Evolutionary conservation across 495 filamentous ascomycete genomes (phyloP).

Genomic region (Halenospora varia): DNA sequence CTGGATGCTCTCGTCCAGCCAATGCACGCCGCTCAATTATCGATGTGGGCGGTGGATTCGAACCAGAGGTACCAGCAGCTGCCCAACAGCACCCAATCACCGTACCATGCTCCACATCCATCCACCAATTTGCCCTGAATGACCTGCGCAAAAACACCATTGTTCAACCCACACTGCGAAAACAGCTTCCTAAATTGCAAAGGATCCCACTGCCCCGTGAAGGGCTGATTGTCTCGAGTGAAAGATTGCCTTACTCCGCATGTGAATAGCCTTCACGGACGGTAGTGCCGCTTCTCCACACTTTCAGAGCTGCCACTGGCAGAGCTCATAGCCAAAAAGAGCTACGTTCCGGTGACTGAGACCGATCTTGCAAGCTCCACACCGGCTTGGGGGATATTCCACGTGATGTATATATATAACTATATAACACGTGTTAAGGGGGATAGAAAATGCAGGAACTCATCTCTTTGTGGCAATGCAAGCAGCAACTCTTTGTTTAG

Average conservation of each 20-base stretch:
- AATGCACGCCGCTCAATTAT: not conserved
- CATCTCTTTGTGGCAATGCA: not conserved
- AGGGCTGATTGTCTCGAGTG: not conserved
- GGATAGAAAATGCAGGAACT: not conserved
- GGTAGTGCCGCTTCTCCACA: not conserved
- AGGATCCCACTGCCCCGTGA: not conserved
- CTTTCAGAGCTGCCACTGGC: not conserved
- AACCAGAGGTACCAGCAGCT: constrained; percentile 5
- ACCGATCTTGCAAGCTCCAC: not conserved
- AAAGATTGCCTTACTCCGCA: not conserved
- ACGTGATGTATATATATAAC: not conserved
- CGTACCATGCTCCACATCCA: not conserved
- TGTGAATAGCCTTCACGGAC: constrained; percentile 1
- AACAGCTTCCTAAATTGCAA: not conserved
- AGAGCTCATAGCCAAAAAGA: not conserved
- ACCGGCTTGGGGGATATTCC: not conserved
- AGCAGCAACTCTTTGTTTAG: too few species aligned
- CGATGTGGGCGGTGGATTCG: constrained; percentile 1
- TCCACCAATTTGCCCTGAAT: not conserved
- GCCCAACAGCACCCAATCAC: constrained; percentile 12
- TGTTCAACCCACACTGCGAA: not conserved
- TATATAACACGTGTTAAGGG: not conserved
- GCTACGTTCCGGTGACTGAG: not conserved
- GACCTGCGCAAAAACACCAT: not conserved
- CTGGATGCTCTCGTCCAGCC: not conserved